Evolutionary conservation across 805 yeast genomes (phyloP).

Genomic region (Starmerella bacillaris): DNA sequence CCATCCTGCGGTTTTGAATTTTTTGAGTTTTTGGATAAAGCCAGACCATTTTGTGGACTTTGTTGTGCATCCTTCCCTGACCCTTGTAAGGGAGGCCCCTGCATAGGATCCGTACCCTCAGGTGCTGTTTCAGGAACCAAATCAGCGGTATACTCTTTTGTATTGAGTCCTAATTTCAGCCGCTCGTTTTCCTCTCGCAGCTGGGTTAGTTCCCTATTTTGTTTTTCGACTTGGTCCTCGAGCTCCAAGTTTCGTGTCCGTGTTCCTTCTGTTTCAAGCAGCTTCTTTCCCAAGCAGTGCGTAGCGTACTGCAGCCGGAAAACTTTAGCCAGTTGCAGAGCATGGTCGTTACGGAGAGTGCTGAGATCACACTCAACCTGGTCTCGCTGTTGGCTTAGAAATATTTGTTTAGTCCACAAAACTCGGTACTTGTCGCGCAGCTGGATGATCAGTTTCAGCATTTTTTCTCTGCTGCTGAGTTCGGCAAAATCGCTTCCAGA

Average conservation of each 20-base stretch:
- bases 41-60: not conserved
- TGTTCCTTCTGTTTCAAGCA: constrained; percentile 7
- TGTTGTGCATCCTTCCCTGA: not conserved
- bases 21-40: not conserved
- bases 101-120: too few species aligned
- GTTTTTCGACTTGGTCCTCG: not conserved
- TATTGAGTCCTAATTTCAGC: not conserved
- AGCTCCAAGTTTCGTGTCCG: not conserved
- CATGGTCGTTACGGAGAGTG: constrained; percentile 12
- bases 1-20: not conserved
- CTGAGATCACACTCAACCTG: constrained; percentile 10
- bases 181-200: not conserved
- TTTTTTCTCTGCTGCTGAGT: not conserved
- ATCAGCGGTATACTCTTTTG: not conserved
- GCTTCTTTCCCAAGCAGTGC: constrained; percentile 12
- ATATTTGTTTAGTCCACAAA: constrained; percentile 10
- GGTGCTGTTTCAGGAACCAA: not conserved
- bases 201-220: not conserved
- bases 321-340: constrained; percentile 11
- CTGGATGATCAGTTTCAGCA: constrained; percentile 5
- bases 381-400: constrained; percentile 11
- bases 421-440: constrained; percentile 9
- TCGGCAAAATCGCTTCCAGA: not conserved
- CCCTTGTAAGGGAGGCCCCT: too few species aligned
- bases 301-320: constrained; percentile 11